Base-by-base conservation (phyloP, 73 alveolate species). In the Paramecium biaurelia region DNA sequence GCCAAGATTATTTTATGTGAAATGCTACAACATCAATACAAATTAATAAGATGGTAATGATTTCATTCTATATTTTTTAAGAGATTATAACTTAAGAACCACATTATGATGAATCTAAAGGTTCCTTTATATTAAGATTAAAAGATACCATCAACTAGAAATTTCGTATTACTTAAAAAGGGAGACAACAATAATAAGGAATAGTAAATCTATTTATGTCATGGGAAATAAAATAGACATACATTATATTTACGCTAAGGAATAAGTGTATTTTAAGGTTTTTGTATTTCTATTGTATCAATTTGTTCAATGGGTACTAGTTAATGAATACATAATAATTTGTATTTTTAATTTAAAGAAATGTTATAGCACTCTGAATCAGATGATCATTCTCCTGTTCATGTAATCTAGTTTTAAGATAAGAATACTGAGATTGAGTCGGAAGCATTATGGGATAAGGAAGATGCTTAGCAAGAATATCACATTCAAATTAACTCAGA, bases 61-160 rank as follows among this genome's bases (percentile, higher is more conserved):
- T 63, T 35, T 28, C 0, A 23, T 42, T 43, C 2, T 0, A 23
- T 20, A 3, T 0, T 38, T 38, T 10, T 3, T 79, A 11, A 79
- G 90, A 79, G 21, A 23, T 93, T 5, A 93, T 84, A 28, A 95
- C 95, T 63, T 20, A 86, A 28, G 82, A 93, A 18, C 98, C 98
- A 1, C 85, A 76, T 41, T 95, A 37, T 72, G 92, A 95, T 63
- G 94, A 85, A 5, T 32, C 35, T 18, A 85, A 96, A 47, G 95
- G 94, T 30, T 86, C 97, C 49, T 95, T 41, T 56, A 14, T 37
- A 24, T 23, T 34, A 6, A 11, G 20, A 37, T 89, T 89, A 89
- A 94, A 15, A 58, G 94, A 63, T 24, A 63, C 97, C 98, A 1
- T 93, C 97, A 6, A 96, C 98, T 2, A 92, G 95, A 84, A 95